A percentile compares a stretch with the other conserved stretches of the same genome.
phyloP scores from a whole-genome alignment of 2,329 filamentous ascomycete genomes.

The Aspergillus sp. region DNA sequence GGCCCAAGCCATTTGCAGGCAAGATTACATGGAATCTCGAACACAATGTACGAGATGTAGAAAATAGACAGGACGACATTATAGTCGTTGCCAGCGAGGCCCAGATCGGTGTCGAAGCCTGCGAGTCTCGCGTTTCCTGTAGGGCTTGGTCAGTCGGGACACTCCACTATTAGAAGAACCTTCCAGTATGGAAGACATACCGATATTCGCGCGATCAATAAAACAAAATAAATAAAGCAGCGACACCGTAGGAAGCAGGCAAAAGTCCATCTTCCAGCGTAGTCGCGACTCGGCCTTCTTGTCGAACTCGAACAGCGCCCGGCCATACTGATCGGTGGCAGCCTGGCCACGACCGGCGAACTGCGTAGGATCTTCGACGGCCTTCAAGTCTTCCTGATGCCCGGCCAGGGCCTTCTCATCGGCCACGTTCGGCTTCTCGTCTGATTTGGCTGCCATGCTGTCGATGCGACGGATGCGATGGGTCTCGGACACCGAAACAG shows the following conservation, averaged over 20 bases:
- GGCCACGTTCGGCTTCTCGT: not conserved
- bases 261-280: constrained; percentile 64
- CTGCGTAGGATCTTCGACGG: constrained; percentile 25
- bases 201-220: constrained; percentile 73
- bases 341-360: constrained; percentile 47
- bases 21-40: constrained; percentile 69
- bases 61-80: constrained; percentile 68
- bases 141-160: not conserved
- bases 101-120: constrained; percentile 63
- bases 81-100: constrained; percentile 64
- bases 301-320: constrained; percentile 56
- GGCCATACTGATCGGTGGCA: constrained; percentile 54
- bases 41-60: constrained; percentile 72
- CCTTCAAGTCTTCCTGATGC: constrained; percentile 18
- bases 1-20: constrained; percentile 70
- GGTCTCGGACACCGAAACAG: not conserved
- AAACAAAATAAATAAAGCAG: constrained; percentile 72
- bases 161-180: not conserved
- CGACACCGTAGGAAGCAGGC: constrained; percentile 64
- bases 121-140: constrained; percentile 68
- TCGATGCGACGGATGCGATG: not conserved
- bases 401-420: constrained; percentile 22
- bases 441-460: constrained; percentile 7
- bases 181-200: too few species aligned
- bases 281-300: constrained; percentile 57